Evolutionary conservation across 1,139 yeast species (phyloP).

Genomic region (Hemisphaericaspora xylofermentans): DNA sequence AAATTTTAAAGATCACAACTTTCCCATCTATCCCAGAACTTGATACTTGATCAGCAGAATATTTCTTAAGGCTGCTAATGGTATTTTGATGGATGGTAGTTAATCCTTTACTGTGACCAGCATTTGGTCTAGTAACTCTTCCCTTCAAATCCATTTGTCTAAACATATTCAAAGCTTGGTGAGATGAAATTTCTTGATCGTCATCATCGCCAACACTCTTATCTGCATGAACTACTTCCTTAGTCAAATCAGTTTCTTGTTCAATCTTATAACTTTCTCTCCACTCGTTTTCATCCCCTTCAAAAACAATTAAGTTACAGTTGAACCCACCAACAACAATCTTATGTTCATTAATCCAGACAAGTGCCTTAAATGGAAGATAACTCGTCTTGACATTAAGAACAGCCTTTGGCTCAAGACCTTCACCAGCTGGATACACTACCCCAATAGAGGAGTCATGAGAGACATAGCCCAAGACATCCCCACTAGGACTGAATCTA

Average conservation of each 20-base stretch:
- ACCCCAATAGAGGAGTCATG: conserved; percentile 78
- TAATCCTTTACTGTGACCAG: conserved; percentile 44
- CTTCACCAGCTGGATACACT: conserved; percentile 76
- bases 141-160: conserved; percentile 96
- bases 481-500: conserved; percentile 77
- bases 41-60: conserved; percentile 45
- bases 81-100: conserved; percentile 90
- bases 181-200: conserved; percentile 63
- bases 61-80: conserved; percentile 70
- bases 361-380: conserved; percentile 77
- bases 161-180: conserved; percentile 91
- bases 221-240: conserved; percentile 29
- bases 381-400: conserved; percentile 62
- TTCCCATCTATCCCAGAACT: conserved; percentile 81
- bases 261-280: conserved; percentile 62
- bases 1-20: conserved; percentile 60
- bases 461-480: conserved; percentile 73
- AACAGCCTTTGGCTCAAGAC: conserved; percentile 46
- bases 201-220: conserved; percentile 35
- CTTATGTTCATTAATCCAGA: conserved; percentile 64
- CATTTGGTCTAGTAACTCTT: conserved; percentile 49
- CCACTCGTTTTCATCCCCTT: conserved; percentile 74
- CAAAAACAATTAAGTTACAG: conserved; percentile 84
- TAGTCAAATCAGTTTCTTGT: conserved; percentile 43
- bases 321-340: conserved; percentile 90